Base-by-base conservation (phyloP, 2,329 filamentous ascomycete genomes). In the Hortaea werneckii region DNA sequence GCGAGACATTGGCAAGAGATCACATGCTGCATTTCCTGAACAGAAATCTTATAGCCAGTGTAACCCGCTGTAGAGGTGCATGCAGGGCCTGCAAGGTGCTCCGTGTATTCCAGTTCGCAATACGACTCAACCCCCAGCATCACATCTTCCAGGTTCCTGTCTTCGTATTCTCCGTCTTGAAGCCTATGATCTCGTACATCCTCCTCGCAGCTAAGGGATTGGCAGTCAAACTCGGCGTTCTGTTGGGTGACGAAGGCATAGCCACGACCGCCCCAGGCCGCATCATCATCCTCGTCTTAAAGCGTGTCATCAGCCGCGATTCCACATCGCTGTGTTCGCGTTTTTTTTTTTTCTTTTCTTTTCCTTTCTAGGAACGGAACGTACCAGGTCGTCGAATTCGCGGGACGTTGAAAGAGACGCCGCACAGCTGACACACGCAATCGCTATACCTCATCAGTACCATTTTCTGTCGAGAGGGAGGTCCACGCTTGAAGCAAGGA, bases 381-480 rank as follows among this genome's bases (percentile, higher is more conserved):
- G 20, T 12, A 29, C 29, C 41, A 32, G 26, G 28, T 26, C 34
- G 30, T 13, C 41, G 30, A 5, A 42, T 30, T 8, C 41, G 41
- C 20, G 9, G 28, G 20, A 42, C 13, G 13, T 42, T 42, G 29
- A 42, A 42, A 9, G n/a, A 8, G 8, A 42, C 20, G 41, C 27
- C 41, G 13, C 41, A 42, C 8, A 42, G 8, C 13, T 42, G 41
- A 29, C 41, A 42, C 11, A 28, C 8, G 5, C 20, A 29, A 27
- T 42, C 41, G 13, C 6, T 12, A 29, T 42, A 42, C 9, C 41
- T 29, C 41, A 42, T 42, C n/a, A n/a, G n/a, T n/a, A n/a, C n/a
- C n/a, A n/a, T n/a, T n/a, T n/a, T n/a, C n/a, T n/a, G n/a, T n/a
- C n/a, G n/a, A n/a, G n/a, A n/a, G n/a, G n/a, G n/a, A n/a, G n/a